Evolutionary conservation across 805 yeast genomes (phyloP).

Genomic region (Komagataella mondaviorum): DNA sequence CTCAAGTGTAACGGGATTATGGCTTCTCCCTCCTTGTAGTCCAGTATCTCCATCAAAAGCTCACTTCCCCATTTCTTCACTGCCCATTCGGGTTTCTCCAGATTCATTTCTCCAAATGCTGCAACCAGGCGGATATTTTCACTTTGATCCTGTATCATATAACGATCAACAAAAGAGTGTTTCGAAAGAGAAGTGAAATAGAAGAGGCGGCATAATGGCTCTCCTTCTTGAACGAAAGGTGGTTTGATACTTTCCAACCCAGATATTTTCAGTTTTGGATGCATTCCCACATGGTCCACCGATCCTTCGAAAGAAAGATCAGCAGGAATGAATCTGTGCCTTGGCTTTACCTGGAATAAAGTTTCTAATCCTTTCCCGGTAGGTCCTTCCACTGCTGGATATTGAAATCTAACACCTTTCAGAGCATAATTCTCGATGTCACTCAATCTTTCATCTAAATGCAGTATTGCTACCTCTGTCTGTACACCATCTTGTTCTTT

Average conservation of each 20-base stretch:
- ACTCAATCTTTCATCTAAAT: background rate
- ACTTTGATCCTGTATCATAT: background rate
- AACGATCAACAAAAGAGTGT: background rate
- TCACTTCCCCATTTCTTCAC: background rate
- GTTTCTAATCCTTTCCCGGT: background rate
- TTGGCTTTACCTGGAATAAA: background rate
- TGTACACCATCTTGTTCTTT: background rate
- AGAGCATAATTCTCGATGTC: background rate
- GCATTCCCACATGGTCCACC: background rate
- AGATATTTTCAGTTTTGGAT: background rate
- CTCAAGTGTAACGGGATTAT: background rate
- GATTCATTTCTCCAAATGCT: background rate
- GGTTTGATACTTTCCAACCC: background rate
- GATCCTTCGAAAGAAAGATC: background rate
- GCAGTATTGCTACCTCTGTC: background rate
- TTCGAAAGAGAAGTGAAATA: background rate
- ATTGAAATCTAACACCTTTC: background rate
- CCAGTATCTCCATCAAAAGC: background rate
- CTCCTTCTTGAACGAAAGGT: background rate
- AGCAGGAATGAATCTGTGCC: background rate
- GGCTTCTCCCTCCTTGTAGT: background rate
- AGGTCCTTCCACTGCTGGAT: background rate
- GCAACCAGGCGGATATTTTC: background rate
- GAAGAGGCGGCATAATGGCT: background rate
- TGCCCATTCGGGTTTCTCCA: background rate